Conservation (phyloP, 345 rosid genomes). For the Cardamine resedifolia region DNA sequence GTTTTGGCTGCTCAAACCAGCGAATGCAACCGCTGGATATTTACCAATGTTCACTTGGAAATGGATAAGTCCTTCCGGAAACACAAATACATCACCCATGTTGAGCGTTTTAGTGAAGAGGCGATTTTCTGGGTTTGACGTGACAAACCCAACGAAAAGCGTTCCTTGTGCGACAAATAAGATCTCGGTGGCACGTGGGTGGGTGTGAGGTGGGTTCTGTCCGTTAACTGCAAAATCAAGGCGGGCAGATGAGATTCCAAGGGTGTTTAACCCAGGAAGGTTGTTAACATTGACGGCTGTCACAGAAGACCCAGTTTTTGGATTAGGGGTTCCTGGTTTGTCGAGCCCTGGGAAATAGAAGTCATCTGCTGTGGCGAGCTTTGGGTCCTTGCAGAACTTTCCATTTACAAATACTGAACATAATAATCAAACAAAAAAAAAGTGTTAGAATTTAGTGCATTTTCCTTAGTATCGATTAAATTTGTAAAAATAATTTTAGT, state of each 20-base stretch:
- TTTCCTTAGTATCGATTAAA: too few relatives aligned
- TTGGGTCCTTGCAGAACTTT: too few relatives aligned
- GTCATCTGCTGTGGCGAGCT: too few relatives aligned
- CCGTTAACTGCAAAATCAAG: conserved; percentile 19
- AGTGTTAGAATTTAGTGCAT: too few relatives aligned
- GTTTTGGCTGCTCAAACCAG: conserved; percentile 27
- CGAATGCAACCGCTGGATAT: conserved; percentile 9
- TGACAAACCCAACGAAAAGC: conserved; percentile 26
- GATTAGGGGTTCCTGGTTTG: too few relatives aligned
- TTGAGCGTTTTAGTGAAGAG: conserved; percentile 24
- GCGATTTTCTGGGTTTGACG: conserved; percentile 26
- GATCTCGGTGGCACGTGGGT: conserved; percentile 41
- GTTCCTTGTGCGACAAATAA: conserved; percentile 21
- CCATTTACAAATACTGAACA: too few relatives aligned
- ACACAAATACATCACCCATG: conserved; percentile 16
- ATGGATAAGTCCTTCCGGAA: conserved; percentile 29
- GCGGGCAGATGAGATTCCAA: conserved; percentile 34
- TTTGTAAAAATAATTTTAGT: too few relatives aligned
- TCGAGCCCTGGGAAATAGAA: too few relatives aligned
- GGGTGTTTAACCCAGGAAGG: conserved; percentile 29
- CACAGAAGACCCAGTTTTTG: not conserved
- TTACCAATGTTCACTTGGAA: conserved; percentile 2
- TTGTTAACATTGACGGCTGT: not conserved
- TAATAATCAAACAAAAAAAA: too few relatives aligned
- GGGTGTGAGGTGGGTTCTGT: conserved; percentile 35